These are phyloP conservation scores for Zelopaecilomyces penicillatus DNA, from an alignment of 2,329 filamentous ascomycete species.

Conservation along the genomic window DNA sequence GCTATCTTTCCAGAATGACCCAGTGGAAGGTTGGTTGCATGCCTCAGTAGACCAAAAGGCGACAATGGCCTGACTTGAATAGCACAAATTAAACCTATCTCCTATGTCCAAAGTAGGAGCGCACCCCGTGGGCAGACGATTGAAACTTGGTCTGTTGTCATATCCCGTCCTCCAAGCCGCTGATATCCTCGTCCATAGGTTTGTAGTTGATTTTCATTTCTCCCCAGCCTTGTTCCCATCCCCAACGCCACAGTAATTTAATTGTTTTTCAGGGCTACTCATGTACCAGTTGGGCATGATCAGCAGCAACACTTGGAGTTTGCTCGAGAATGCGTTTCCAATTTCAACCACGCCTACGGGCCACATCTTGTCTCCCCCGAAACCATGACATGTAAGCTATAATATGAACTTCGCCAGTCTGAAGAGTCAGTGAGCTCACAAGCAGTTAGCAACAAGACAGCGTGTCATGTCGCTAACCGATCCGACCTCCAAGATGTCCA, in stretches of 20 bases:
- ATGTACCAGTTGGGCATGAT: conserved; percentile 95
- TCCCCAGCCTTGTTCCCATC: neutral
- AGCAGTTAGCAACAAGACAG: conserved; percentile 57
- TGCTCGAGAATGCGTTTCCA: conserved; percentile 72
- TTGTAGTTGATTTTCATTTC: conserved; percentile 7
- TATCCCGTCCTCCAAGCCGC: conserved; percentile 95
- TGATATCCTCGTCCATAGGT: conserved; percentile 82
- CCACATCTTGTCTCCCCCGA: conserved; percentile 57
- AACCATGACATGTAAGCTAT: conserved; percentile 57
- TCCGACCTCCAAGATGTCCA: conserved; percentile 85
- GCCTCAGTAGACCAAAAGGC: no score
- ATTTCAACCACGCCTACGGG: conserved; percentile 73
- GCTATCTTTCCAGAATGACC: conserved; percentile 96
- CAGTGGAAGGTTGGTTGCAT: conserved; percentile 75
- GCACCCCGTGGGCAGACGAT: conserved; percentile 44
- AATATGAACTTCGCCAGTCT: no score
- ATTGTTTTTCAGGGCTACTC: conserved; percentile 56
- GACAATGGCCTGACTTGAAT: neutral
- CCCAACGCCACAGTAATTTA: conserved; percentile 2
- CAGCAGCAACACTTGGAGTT: conserved; percentile 93
- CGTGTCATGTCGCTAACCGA: conserved; percentile 83
- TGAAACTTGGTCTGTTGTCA: conserved; percentile 87
- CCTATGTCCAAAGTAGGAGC: conserved; percentile 52
- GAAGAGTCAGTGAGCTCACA: no score
- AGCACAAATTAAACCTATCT: conserved; percentile 66